Percentiles rank a stretch among this genome's conserved stretches.
These are phyloP conservation scores for Aspergillus intermedius DNA, from an alignment of 2,329 filamentous ascomycete species.

Conservation along the genomic window DNA sequence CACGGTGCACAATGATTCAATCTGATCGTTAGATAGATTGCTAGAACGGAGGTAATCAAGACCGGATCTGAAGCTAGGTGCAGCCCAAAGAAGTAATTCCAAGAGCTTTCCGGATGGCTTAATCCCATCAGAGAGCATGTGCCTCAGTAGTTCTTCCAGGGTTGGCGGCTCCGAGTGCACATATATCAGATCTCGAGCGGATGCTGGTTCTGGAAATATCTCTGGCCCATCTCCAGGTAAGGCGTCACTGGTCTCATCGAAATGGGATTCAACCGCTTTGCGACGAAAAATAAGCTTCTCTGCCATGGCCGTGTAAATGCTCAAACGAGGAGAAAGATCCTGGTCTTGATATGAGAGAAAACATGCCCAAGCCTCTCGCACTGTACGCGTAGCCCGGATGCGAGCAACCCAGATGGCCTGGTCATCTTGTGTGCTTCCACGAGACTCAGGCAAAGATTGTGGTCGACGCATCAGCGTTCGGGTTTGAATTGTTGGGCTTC, in stretches of 20 bases:
- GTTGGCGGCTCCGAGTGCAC: constrained; percentile 49
- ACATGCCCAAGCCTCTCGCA: constrained; percentile 59
- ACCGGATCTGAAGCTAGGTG: constrained; percentile 34
- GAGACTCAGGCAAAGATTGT: constrained; percentile 11
- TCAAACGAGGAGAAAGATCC: constrained; percentile 27
- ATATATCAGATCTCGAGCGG: constrained; percentile 53
- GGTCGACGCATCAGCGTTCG: constrained; percentile 38
- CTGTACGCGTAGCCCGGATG: constrained; percentile 53
- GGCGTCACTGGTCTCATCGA: constrained; percentile 19
- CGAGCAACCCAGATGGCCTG: constrained; percentile 50
- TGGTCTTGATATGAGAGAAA: constrained; percentile 52
- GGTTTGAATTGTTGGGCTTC: constrained; percentile 57
- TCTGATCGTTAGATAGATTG: constrained; percentile 26
- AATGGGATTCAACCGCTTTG: constrained; percentile 15
- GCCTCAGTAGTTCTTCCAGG: constrained; percentile 44
- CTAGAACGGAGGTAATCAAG: constrained; percentile 38
- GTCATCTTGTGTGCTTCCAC: constrained; percentile 15
- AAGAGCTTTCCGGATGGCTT: constrained; percentile 40
- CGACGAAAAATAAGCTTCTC: constrained; percentile 46
- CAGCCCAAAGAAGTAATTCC: constrained; percentile 44
- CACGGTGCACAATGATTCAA: constrained; percentile 23
- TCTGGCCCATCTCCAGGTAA: constrained; percentile 54
- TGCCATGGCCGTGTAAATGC: constrained; percentile 52
- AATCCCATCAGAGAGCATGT: constrained; percentile 44
- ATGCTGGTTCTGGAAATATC: constrained; percentile 48